Evolutionary conservation across 306 rosid genomes (phyloP).

Genomic region (Medicago lupulina): DNA sequence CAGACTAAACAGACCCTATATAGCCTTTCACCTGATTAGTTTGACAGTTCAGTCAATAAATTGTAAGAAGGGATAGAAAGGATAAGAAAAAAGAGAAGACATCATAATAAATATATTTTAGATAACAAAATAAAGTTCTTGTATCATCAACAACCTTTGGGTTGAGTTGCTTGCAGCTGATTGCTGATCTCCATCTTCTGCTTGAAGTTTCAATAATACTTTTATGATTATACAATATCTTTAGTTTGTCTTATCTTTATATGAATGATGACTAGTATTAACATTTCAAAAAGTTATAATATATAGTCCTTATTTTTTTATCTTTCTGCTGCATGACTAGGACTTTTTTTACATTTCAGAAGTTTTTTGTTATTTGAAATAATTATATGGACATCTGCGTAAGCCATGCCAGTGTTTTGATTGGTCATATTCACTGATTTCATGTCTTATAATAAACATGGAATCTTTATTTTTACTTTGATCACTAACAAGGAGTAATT

Average conservation of each 20-base stretch:
- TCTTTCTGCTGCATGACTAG: not conserved
- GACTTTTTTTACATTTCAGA: not conserved
- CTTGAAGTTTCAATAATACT: slow-evolving; percentile 25
- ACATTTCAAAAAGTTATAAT: not conserved
- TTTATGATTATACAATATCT: not conserved
- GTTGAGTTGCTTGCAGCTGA: slow-evolving; percentile 31
- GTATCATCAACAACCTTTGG: slow-evolving; percentile 15
- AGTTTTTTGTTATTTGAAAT: not conserved
- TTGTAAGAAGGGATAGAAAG: not conserved
- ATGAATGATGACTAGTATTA: not conserved
- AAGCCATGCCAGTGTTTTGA: not conserved
- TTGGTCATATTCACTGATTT: slow-evolving; percentile 10
- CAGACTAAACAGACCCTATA: not conserved
- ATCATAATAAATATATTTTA: slow-evolving; percentile 30
- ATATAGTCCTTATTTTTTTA: slow-evolving; percentile 10
- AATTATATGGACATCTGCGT: slow-evolving; percentile 5
- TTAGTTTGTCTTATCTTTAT: slow-evolving; percentile 27
- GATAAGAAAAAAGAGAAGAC: slow-evolving; percentile 5
- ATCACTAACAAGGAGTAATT: slow-evolving; percentile 3
- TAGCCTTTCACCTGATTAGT: slow-evolving; percentile 12
- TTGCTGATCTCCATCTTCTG: slow-evolving; percentile 15
- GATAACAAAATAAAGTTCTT: slow-evolving; percentile 22
- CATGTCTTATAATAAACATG: slow-evolving; percentile 22
- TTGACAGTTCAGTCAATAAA: slow-evolving; percentile 18
- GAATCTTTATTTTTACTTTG: slow-evolving; percentile 22